Evolutionary conservation across 1,139 yeast species (phyloP), one percentile per base, ranked within the genome.

Genomic region (Sugiyamaella castrensis): DNA sequence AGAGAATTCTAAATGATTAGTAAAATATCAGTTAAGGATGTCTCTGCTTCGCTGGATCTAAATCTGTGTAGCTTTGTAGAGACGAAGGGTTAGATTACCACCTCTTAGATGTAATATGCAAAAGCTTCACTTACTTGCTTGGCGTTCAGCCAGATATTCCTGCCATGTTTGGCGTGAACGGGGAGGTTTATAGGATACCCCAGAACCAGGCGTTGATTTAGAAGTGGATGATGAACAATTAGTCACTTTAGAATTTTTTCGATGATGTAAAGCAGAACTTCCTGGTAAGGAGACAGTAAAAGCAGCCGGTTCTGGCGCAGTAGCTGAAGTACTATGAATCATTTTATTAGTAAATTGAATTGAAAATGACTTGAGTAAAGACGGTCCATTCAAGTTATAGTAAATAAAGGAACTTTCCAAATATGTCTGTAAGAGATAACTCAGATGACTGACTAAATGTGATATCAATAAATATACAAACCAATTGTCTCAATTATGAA

Each of bases 131-230:
- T 19, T 19, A 19, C 24, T 50, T 30, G 52, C 42, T 35, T 56
- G 58, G 16, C 58, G 48, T 26, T 46, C 44, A 11, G 54, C 59
- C 12, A 56, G 43, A 43, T 56, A 56, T 35, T 53, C 53, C 9
- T 55, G 50, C 59, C 59, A 56, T 10, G 53, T 34, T 40, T 50
- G 55, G 16, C 37, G 39, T 10, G 41, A 37, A 29, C 31, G 27
- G 31, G 37, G 37, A n/a, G 41, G 7, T 13, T 37, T 44, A n/a
- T 40, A 31, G 13, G 49, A 40, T 5, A 13, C 13, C 8, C 26
- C n/a, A 10, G 44, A 19, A 19, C 5, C 10, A n/a, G 48, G 28
- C 8, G 30, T 12, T 28, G 45, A 40, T 35, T 30, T 36, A 31
- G 28, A 28, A 35, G 32, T 11, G 2, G 44, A 19, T 12, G 28